Evolutionary conservation across 1,284 basidiomycete species (phyloP), one percentile per base, ranked within the genome.

Genomic region (Papiliotrema nemorosa): DNA sequence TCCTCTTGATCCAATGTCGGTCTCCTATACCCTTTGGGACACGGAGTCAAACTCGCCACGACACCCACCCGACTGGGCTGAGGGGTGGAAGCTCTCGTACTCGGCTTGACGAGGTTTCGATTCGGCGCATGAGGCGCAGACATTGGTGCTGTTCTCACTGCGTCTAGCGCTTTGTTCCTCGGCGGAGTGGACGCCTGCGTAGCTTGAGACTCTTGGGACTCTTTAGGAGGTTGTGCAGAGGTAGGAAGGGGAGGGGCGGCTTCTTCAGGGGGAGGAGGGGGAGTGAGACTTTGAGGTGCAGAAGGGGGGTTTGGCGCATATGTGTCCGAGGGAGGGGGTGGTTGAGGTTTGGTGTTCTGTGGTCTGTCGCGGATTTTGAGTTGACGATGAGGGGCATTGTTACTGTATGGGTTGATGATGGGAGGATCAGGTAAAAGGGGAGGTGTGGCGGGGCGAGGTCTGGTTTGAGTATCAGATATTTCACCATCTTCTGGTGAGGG

Each of bases 1-100:
- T 78, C 68, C 66, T 93, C 90, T 53, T 86, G 81, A 54, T 84
- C 82, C 21, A 77, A 74, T 2, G 83, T 78, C 49, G 84, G 79
- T 18, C 70, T 70, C 33, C 58, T 59, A 53, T 60, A 71, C 57
- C 70, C 62, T 64, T 59, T 60, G 46, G 53, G 18, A 27, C 37
- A 22, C 33, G 44, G 10, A 31, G 46, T 36, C 47, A 41, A 5
- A 44, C 45, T 21, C 46, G 42, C 24, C 44, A 44, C n/a, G 24
- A 20, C 43, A 44, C 54, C 39, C 35, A 46, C 33, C 42, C 53
- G 27, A 44, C 20, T 24, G 45, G 49, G 34, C 10, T 50, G 45
- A 1, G 62, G 62, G 0, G 60, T 66, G 3, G 57, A 46, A 3
- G 54, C 51, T 35, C 62, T 53, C 3, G 66, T 66, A 1, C 63